Conservation (phyloP, 208 protist genomes). For the Trichomonas vaginalis region DNA sequence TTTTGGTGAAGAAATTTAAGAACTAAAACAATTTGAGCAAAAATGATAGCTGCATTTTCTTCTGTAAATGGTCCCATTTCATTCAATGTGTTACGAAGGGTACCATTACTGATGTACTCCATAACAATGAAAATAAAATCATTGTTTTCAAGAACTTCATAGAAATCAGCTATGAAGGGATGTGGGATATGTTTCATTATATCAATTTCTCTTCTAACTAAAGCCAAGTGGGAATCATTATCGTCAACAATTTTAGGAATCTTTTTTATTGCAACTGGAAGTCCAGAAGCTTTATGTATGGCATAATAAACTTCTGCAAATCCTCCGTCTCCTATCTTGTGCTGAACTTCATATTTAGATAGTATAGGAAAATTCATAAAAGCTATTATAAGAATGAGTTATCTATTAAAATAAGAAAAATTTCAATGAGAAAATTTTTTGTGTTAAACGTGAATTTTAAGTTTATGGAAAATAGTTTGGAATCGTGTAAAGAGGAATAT, state of each 20-base stretch:
- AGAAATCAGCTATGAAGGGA: not conserved
- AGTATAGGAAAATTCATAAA: too few relatives aligned
- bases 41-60: not conserved
- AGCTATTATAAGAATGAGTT: too few relatives aligned
- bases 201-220: not conserved
- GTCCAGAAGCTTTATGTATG: not conserved
- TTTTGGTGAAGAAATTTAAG: conserved; percentile 18
- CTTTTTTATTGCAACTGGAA: not conserved
- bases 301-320: not conserved
- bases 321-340: not conserved
- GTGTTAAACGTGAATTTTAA: too few relatives aligned
- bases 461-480: too few relatives aligned
- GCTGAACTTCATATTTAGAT: not conserved
- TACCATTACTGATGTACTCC: conserved; percentile 18
- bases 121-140: not conserved
- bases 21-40: conserved; percentile 10
- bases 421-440: too few relatives aligned
- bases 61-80: not conserved
- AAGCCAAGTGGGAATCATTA: not conserved
- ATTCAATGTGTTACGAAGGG: conserved; percentile 9
- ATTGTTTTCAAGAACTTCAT: not conserved
- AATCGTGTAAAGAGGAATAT: too few relatives aligned
- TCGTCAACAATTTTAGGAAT: not conserved
- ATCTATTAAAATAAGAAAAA: too few relatives aligned
- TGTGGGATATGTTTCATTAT: not conserved